Percentiles rank a stretch among this genome's conserved stretches.
Evolutionary conservation across 129 eudicot genomes (phyloP).

Genomic region (carrot (Daucus carota)): DNA sequence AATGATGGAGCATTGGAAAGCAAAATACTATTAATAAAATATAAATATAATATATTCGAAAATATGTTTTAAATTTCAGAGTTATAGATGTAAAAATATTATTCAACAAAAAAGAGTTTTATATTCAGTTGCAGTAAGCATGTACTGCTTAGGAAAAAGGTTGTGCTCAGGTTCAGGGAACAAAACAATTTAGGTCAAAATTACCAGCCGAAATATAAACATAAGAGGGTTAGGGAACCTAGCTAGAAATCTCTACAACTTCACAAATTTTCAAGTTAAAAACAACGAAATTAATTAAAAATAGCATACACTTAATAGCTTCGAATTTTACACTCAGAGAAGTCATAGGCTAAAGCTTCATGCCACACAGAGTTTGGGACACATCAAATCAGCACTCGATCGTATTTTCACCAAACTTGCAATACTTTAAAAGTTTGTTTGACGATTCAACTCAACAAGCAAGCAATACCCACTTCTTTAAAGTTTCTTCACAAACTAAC

Average conservation of each 20-base stretch:
- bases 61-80: too few relatives aligned
- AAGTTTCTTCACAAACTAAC: slow-evolving; percentile 5
- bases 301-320: background rate
- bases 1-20: too few relatives aligned
- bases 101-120: too few relatives aligned
- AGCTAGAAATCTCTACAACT: background rate
- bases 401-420: background rate
- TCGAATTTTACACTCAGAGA: background rate
- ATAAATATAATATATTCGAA: too few relatives aligned
- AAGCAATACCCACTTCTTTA: background rate
- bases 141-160: background rate
- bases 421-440: background rate
- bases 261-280: background rate
- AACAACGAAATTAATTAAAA: background rate
- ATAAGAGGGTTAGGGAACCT: background rate
- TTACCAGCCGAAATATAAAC: background rate
- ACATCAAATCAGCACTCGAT: background rate
- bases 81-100: too few relatives aligned
- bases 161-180: background rate
- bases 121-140: too few relatives aligned
- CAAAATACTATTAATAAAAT: too few relatives aligned
- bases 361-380: slow-evolving; percentile 1
- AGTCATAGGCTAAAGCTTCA: background rate
- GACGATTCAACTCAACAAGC: slow-evolving; percentile 1
- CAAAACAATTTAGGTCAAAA: background rate